These are phyloP conservation scores for Bertia moriformis DNA, from an alignment of 2,329 filamentous ascomycete species.

Conservation along the genomic window DNA sequence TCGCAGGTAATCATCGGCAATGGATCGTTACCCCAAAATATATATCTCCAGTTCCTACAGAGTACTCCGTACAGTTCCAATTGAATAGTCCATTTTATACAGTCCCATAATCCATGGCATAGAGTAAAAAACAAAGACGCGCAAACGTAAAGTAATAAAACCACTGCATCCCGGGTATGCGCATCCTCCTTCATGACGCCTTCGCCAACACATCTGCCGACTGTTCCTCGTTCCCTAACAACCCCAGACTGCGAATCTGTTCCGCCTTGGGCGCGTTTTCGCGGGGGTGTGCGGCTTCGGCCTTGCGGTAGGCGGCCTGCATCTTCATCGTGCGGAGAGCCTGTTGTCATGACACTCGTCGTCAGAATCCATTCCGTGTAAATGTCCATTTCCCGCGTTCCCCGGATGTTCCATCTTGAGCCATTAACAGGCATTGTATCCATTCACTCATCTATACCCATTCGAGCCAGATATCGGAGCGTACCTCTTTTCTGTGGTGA, in stretches of 20 bases:
- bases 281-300: conserved; percentile 1
- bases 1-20: too few species aligned
- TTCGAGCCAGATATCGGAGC: not conserved
- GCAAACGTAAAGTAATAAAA: too few species aligned
- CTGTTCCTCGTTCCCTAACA: not conserved
- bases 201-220: not conserved
- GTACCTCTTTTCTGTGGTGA: conserved; percentile 1
- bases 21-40: too few species aligned
- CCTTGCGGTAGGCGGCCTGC: conserved; percentile 1
- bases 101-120: not conserved
- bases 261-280: conserved; percentile 1
- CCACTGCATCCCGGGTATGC: not conserved
- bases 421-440: too few species aligned
- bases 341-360: not conserved
- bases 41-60: not conserved
- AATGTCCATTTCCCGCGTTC: too few species aligned
- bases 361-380: too few species aligned
- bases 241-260: conserved; percentile 1
- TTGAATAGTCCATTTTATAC: too few species aligned
- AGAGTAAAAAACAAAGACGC: too few species aligned
- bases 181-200: not conserved
- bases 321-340: not conserved
- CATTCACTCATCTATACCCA: too few species aligned
- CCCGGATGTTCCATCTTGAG: too few species aligned
- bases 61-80: not conserved